phyloP scores from a whole-genome alignment of 2,329 filamentous ascomycete species.

The Falciphora oryzae region DNA sequence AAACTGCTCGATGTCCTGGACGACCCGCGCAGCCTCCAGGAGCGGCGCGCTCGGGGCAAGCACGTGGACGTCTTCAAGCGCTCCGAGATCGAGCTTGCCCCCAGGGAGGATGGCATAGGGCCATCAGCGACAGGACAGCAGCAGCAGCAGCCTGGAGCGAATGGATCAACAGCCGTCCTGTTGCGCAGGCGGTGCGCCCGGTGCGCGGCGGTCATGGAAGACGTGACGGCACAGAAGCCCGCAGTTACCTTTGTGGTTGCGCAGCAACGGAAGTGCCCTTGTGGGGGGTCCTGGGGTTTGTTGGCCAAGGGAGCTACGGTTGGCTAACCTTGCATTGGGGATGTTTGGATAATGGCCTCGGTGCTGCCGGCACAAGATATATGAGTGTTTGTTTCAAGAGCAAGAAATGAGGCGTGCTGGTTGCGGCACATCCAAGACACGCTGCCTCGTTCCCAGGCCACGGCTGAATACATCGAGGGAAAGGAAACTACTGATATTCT shows the following conservation, averaged over 20 bases:
- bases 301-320: conserved; percentile 23
- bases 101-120: background rate
- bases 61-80: conserved; percentile 54
- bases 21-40: conserved; percentile 42
- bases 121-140: conserved; percentile 1
- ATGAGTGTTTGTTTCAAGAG: background rate
- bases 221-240: conserved; percentile 40
- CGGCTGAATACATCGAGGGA: background rate
- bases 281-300: conserved; percentile 47
- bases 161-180: conserved; percentile 4
- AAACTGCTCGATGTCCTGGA: conserved; percentile 61
- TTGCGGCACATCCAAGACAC: too few species aligned
- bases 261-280: conserved; percentile 50
- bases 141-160: conserved; percentile 11
- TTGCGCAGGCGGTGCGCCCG: conserved; percentile 48
- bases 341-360: background rate
- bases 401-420: background rate
- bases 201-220: conserved; percentile 62
- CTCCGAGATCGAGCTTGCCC: conserved; percentile 37
- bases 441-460: background rate
- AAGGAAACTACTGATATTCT: background rate
- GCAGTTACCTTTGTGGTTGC: conserved; percentile 47
- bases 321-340: conserved; percentile 9
- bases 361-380: too few species aligned
- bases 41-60: conserved; percentile 25